A percentile compares a stretch with the other conserved stretches of the same genome.
These are phyloP conservation scores for Dissophora globulifera DNA, from an alignment of 192 early-diverging fungal genomes.

Conservation along the genomic window DNA sequence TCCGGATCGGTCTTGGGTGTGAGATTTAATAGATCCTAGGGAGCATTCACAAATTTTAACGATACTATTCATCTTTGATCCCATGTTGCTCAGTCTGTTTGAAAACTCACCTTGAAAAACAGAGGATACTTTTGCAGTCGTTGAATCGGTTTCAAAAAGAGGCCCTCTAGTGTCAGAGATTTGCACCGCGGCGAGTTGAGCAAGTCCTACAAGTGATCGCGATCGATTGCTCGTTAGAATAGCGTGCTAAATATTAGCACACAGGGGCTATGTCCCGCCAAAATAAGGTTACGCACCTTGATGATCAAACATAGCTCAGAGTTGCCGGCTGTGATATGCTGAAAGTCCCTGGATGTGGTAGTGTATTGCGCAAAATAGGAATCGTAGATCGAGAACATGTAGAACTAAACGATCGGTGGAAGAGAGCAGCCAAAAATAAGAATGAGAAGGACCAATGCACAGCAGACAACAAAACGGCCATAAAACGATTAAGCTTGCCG, in stretches of 20 bases:
- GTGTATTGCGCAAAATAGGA: constrained; percentile 52
- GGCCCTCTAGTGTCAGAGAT: constrained; percentile 53
- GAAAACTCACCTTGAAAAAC: constrained; percentile 55
- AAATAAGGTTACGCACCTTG: neutral
- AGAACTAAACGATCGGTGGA: too few relatives aligned
- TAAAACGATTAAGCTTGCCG: neutral
- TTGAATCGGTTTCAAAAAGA: constrained; percentile 60
- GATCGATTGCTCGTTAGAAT: neutral
- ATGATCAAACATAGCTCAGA: constrained; percentile 37
- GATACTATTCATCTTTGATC: too few relatives aligned
- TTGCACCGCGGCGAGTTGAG: constrained; percentile 51
- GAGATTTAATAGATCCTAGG: constrained; percentile 36
- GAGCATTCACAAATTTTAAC: too few relatives aligned
- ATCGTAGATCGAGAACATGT: constrained; percentile 51
- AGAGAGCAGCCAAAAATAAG: neutral
- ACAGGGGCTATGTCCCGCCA: too few relatives aligned
- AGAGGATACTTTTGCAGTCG: constrained; percentile 60
- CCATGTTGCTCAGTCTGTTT: too few relatives aligned
- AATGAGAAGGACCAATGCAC: too few relatives aligned
- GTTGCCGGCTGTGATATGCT: constrained; percentile 18
- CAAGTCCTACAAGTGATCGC: constrained; percentile 7
- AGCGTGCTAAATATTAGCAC: too few relatives aligned
- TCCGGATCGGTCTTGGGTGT: constrained; percentile 35
- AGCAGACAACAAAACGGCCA: too few relatives aligned
- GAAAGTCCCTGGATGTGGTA: constrained; percentile 39